Percentiles rank a stretch among this genome's conserved stretches.
phyloP scores from a whole-genome alignment of 805 yeast genomes.

The Ogataea neopini region DNA sequence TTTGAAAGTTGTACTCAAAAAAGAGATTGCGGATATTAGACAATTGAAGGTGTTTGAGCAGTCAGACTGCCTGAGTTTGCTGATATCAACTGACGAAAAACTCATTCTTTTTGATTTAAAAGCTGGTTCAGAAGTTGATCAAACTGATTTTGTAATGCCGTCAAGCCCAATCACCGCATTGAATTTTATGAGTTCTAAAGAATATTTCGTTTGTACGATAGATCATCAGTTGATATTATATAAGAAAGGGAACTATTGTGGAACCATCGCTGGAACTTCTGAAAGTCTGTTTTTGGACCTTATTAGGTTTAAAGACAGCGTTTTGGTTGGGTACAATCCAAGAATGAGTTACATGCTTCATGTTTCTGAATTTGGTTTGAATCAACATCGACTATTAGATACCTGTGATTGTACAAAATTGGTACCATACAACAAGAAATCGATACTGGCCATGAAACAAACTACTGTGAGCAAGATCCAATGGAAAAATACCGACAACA shows the following conservation, averaged over 20 bases:
- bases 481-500: neutral
- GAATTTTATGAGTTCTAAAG: neutral
- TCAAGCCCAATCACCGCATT: neutral
- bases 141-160: neutral
- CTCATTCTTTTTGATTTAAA: neutral
- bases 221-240: neutral
- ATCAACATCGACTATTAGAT: slow-evolving; percentile 4
- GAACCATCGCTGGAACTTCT: neutral
- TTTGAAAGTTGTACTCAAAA: neutral
- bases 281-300: neutral
- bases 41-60: neutral
- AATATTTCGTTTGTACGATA: slow-evolving; percentile 4
- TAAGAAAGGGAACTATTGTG: neutral
- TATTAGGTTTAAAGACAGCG: neutral
- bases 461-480: neutral
- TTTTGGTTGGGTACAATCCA: slow-evolving; percentile 6
- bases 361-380: neutral
- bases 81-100: neutral
- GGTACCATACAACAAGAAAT: neutral
- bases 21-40: neutral
- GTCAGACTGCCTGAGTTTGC: neutral
- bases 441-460: neutral
- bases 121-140: neutral
- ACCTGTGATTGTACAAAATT: slow-evolving; percentile 1
- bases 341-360: neutral